These are phyloP conservation scores for Microcyclosporella mali DNA, from an alignment of 2,329 filamentous ascomycete species.

Conservation along the genomic window DNA sequence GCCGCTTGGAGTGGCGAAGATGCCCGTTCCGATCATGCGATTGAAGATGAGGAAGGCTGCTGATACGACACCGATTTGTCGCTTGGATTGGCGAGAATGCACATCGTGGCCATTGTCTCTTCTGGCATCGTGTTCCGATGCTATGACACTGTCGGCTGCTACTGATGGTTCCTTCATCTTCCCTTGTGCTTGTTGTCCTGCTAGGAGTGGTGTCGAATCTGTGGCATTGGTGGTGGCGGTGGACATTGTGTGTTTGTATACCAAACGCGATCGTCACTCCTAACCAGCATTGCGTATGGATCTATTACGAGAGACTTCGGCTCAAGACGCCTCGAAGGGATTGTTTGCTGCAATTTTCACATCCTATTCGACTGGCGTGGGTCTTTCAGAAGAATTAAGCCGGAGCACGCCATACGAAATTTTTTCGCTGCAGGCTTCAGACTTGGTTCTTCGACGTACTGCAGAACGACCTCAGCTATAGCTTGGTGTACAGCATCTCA, in stretches of 20 bases:
- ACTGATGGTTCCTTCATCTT: background rate
- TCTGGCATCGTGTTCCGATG: background rate
- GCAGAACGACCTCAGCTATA: too few relatives aligned
- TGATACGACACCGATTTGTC: constrained; percentile 50
- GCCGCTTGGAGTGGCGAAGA: constrained; percentile 23
- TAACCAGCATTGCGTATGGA: constrained; percentile 9
- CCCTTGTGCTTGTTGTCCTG: background rate
- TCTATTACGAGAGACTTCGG: constrained; percentile 11
- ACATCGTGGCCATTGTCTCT: constrained; percentile 2
- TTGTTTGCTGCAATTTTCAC: too few relatives aligned
- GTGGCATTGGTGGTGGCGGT: background rate
- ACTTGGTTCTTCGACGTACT: too few relatives aligned
- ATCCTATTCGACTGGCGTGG: background rate
- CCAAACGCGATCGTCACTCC: constrained; percentile 6
- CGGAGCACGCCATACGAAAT: constrained; percentile 9
- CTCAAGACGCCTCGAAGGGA: too few relatives aligned
- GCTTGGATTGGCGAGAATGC: constrained; percentile 11
- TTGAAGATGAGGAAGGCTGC: constrained; percentile 45
- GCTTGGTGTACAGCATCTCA: too few relatives aligned
- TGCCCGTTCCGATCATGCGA: constrained; percentile 27
- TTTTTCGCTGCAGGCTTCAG: background rate
- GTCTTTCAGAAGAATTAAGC: too few relatives aligned
- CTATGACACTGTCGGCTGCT: background rate
- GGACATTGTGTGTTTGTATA: background rate
- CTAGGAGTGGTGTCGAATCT: background rate